Base-by-base conservation (phyloP, 164 flowering plant species). In the Chimonanthus praecox region DNA sequence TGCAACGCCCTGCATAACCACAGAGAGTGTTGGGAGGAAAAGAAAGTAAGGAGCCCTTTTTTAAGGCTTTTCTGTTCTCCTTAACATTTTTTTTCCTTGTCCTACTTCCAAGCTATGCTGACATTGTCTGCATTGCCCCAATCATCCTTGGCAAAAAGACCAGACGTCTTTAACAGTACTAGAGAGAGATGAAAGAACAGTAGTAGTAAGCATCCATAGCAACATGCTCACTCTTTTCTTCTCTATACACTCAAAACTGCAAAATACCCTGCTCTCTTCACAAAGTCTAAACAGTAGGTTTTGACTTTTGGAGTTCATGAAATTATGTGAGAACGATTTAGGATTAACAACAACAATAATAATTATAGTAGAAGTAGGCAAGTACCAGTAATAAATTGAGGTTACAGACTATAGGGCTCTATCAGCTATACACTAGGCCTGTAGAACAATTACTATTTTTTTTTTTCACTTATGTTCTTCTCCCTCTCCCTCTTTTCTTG, bases 361-460 rank as follows among this genome's bases (percentile, higher is more conserved):
- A 15, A 33, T 33, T 33, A 33, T 33, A 33, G 33, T 33, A 33
- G 45, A 61, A 18, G 15, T n/a, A 5, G 49, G 47, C n/a, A 18
- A 15, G 18, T 46, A 11, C 46, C 44, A 64, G 43, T 15, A 48
- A 5, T 45, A 10, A 63, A 63, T 21, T 7, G 20, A 21, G 65
- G 65, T 63, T 21, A 7, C 65, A 20, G 65, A 63, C 45, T 47
- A 47, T 47, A 21, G 64, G 20, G 9, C 6, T n/a, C 48, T 21
- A 5, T n/a, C 9, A 47, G 63, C 69, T 75, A 74, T 45, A 49
- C 61, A 69, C 46, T 11, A 65, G 73, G 74, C 65, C 73, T 58
- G 43, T 65, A 4, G 63, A 70, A 69, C 70, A 70, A 70, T 73
- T 71, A 71, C 45, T 45, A 67, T 21, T 51, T 15, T 51, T 51